Base-by-base conservation (phyloP, 257 asterid genomes). In the Solanum dulcamara region DNA sequence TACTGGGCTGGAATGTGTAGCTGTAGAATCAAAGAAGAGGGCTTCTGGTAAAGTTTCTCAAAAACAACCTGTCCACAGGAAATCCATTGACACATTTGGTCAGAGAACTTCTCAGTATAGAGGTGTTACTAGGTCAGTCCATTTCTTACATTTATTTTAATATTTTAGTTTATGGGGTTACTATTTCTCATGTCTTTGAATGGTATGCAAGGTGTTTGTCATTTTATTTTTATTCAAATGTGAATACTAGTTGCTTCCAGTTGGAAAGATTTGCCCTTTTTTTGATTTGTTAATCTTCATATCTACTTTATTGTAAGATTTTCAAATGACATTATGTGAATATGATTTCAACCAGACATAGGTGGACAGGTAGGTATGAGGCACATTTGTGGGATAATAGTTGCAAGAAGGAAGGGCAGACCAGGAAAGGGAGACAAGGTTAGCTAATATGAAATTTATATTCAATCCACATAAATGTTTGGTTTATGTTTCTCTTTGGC, bases 51-150 rank as follows among this genome's bases (percentile, higher is more conserved):
- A 91, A 55, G 72, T 90, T 46, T 90, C 84, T 6, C 92, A 59
- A 51, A 91, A 93, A 81, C 97, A 89, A 46, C 89, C 98, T 84
- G 94, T 93, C 59, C 99, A 96, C 64, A 90, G 99, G 87, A 96
- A 94, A 88, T 96, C 98, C n/a, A 92, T 94, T 4, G 98, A 94
- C 85, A 96, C 99, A 33, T 96, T 96, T 82, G 99, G 99, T 8
- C 99, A 96, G 68, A 93, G 99, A 85, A 96, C 99, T 1, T 96
- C 99, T 77, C 99, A 96, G 97, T 96, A 93, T 77, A 91, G 99
- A 93, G 99, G 99, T 22, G 98, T 96, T 30, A 94, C 98, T 20
- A 93, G 98, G 98, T 96, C 48, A 44, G 81, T 86, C 32, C 81
- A 10, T 42, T 35, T 42, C n/a, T 82, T 35, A 40, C 70, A 32